Base-by-base conservation (phyloP, 2,329 filamentous ascomycete genomes). In the Fusarium euwallaceae region DNA sequence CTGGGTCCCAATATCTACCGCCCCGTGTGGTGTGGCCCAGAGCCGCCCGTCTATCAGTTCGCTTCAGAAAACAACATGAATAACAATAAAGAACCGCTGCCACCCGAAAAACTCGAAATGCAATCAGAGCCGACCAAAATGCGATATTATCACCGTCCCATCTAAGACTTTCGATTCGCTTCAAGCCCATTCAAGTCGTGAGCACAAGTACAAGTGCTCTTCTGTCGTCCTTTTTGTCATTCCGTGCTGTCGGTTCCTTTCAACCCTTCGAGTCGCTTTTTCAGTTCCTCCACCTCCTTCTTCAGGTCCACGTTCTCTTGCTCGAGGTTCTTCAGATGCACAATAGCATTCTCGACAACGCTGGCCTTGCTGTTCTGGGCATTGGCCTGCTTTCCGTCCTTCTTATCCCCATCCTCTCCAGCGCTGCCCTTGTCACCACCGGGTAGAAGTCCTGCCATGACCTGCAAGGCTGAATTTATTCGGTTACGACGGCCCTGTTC, bases 281-380 rank as follows among this genome's bases (percentile, higher is more conserved):
- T 84, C 29, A 84, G 66, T 61, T 79, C 76, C 20, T 79, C 70
- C 20, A 94, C 79, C 80, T 90, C 91, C 76, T 88, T 89, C 80
- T 94, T 93, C 17, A 93, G 90, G 66, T 88, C 88, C 27, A 88
- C 88, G 16, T 95, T 89, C 80, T 97, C 93, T 77, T 90, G 86
- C 83, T 97, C 92, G 71, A 99, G 84, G 70, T 92, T 89, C 83
- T 94, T 96, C 84, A 99, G 98, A 81, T 98, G 98, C 67, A 95
- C 92, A 78, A 98, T 98, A 2, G 97, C 97, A 84, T 94, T 92
- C 83, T 99, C 97, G n/a, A 99, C 97, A 1, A 97, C 98, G 76
- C 94, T 97, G 2, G 97, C 97, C 82, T 98, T 99, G 84, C 95
- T 98, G 79, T 92, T 95, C 36, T 93, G 91, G 62, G 91, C 88